These are phyloP conservation scores for Nakazawaea pomicola DNA, from an alignment of 805 yeast genomes.

Conservation along the genomic window DNA sequence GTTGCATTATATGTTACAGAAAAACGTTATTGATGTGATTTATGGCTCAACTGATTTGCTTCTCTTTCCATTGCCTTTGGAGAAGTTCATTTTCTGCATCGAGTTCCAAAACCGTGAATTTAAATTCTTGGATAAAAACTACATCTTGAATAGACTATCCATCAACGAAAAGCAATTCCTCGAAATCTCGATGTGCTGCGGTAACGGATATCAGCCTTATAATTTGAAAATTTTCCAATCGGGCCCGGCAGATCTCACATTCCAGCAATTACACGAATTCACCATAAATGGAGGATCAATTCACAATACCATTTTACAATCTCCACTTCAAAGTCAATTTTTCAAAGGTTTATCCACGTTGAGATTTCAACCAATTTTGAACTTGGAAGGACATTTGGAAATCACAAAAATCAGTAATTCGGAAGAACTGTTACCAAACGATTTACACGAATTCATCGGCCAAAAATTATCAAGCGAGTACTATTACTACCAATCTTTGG, in stretches of 20 bases:
- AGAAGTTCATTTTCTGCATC: constrained; percentile 67
- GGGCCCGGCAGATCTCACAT: constrained; percentile 16
- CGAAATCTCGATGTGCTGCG: constrained; percentile 74
- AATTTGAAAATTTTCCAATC: constrained; percentile 49
- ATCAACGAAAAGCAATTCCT: constrained; percentile 62
- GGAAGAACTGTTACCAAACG: constrained; percentile 54
- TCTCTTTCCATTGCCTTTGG: constrained; percentile 50
- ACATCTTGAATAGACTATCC: constrained; percentile 55
- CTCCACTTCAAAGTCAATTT: constrained; percentile 45
- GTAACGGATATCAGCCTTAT: constrained; percentile 68
- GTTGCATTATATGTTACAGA: constrained; percentile 61
- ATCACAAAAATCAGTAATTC: constrained; percentile 30
- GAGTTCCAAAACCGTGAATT: constrained; percentile 64
- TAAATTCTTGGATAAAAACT: constrained; percentile 54
- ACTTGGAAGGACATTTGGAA: constrained; percentile 62
- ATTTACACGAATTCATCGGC: constrained; percentile 76
- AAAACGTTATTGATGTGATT: constrained; percentile 60
- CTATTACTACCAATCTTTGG: constrained; percentile 75
- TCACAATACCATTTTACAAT: constrained; percentile 41
- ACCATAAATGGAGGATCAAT: constrained; percentile 38
- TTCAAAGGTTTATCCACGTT: constrained; percentile 67
- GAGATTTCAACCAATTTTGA: constrained; percentile 70
- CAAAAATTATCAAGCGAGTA: constrained; percentile 84
- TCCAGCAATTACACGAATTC: constrained; percentile 25
- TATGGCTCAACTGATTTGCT: constrained; percentile 83